phyloP scores from a whole-genome alignment of 2,329 filamentous ascomycete species.

The Hypoxylon sp. region DNA sequence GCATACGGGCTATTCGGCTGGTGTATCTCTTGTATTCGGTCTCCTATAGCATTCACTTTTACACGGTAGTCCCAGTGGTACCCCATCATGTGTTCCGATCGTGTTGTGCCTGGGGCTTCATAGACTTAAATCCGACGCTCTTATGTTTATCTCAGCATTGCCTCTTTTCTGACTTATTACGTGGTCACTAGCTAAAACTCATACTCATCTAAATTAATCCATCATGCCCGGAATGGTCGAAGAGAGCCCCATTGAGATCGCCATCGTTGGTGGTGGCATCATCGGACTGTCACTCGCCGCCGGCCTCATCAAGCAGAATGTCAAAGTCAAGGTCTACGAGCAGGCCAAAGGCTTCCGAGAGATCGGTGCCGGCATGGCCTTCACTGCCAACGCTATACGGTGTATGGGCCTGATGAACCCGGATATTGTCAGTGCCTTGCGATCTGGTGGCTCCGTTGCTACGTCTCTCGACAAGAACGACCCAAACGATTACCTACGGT shows the following conservation, averaged over 20 bases:
- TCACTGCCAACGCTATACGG: slow-evolving; percentile 42
- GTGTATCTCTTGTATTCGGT: not conserved
- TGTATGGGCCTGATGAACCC: slow-evolving; percentile 46
- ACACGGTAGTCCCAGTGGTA: not conserved
- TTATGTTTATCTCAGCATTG: slow-evolving; percentile 15
- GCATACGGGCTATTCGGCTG: not conserved
- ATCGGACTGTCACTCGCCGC: slow-evolving; percentile 42
- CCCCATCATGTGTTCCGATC: slow-evolving; percentile 5
- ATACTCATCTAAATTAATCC: slow-evolving; percentile 3
- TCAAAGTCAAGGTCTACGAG: slow-evolving; percentile 45
- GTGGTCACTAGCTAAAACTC: not conserved
- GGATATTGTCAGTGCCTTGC: slow-evolving; percentile 38
- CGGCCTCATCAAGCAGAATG: slow-evolving; percentile 41
- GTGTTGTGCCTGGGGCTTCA: not conserved
- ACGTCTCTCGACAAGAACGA: slow-evolving; percentile 38
- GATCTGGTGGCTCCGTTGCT: slow-evolving; percentile 35
- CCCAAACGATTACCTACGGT: slow-evolving; percentile 43
- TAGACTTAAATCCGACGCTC: slow-evolving; percentile 15
- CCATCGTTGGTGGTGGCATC: slow-evolving; percentile 48
- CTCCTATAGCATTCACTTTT: not conserved
- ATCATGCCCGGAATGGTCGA: slow-evolving; percentile 26
- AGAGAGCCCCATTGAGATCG: slow-evolving; percentile 34
- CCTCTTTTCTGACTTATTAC: not conserved
- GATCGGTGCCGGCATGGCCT: slow-evolving; percentile 48
- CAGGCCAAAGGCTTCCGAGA: slow-evolving; percentile 44